Percentiles rank a stretch among this genome's conserved stretches.
These are phyloP conservation scores for Flammula alnicola DNA, from an alignment of 1,284 basidiomycete genomes.

Conservation along the genomic window DNA sequence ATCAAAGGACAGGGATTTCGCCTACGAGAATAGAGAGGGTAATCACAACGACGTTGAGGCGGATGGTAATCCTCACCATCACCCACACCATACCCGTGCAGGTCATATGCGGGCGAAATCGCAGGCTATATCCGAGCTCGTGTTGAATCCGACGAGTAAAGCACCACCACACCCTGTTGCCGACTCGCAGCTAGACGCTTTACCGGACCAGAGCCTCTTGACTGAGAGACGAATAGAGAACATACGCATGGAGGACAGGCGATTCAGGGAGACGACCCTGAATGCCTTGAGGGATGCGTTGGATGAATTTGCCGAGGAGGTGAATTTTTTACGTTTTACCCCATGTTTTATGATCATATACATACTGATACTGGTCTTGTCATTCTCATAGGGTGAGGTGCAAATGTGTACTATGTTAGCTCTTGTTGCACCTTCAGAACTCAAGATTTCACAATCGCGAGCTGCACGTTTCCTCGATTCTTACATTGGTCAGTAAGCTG, in stretches of 20 bases:
- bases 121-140: constrained; percentile 18
- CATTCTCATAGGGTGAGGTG: constrained; percentile 61
- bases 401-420: constrained; percentile 77
- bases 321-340: constrained; percentile 28
- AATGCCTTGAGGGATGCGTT: constrained; percentile 56
- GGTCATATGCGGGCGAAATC: constrained; percentile 27
- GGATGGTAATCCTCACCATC: constrained; percentile 15
- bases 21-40: constrained; percentile 12
- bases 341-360: background rate
- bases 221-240: constrained; percentile 45
- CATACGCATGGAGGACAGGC: constrained; percentile 55
- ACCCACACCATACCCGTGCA: constrained; percentile 1
- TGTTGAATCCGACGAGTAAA: constrained; percentile 9
- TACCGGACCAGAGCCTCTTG: constrained; percentile 22
- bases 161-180: too few species aligned
- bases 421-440: constrained; percentile 59
- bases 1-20: constrained; percentile 37
- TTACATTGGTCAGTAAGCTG: constrained; percentile 61
- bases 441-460: constrained; percentile 49
- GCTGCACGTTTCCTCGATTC: constrained; percentile 63
- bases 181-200: too few species aligned
- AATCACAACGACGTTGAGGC: constrained; percentile 10
- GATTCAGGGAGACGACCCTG: constrained; percentile 59
- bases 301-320: constrained; percentile 67
- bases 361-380: constrained; percentile 3